Evolutionary conservation across 441 rosid genomes (phyloP).

Genomic region (Jatropha multifida): DNA sequence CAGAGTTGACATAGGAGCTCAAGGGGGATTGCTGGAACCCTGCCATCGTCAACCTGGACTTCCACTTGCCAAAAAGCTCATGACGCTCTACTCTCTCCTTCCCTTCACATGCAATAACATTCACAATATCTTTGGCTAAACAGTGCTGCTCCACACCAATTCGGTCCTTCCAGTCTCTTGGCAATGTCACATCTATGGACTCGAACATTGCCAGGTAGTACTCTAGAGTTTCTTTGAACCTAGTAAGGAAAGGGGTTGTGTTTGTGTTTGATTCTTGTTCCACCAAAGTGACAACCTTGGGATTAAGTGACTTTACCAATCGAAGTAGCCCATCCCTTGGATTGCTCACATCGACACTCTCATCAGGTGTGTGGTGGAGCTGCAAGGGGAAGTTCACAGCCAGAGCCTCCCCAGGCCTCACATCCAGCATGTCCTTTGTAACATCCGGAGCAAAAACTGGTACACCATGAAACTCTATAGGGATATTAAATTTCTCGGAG

Average conservation of each 20-base stretch:
- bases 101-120: conserved; percentile 85
- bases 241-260: conserved; percentile 71
- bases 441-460: conserved; percentile 61
- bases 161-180: conserved; percentile 62
- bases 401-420: conserved; percentile 68
- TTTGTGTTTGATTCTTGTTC: conserved; percentile 91
- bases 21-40: conserved; percentile 73
- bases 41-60: conserved; percentile 84
- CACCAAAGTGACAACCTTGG: conserved; percentile 70
- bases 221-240: conserved; percentile 66
- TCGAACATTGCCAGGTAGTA: conserved; percentile 77
- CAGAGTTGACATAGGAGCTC: conserved; percentile 63
- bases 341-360: conserved; percentile 72
- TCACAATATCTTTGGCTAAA: conserved; percentile 77
- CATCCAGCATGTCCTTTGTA: conserved; percentile 53
- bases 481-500: conserved; percentile 58
- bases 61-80: conserved; percentile 91
- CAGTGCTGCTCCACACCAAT: conserved; percentile 79
- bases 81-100: conserved; percentile 80
- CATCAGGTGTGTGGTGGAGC: conserved; percentile 87
- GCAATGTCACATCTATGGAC: conserved; percentile 69
- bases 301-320: conserved; percentile 71
- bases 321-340: conserved; percentile 74
- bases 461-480: conserved; percentile 60
- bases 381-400: conserved; percentile 79